phyloP scores from a whole-genome alignment of 768 basidiomycete species.

The Glaciozyma martinii region DNA sequence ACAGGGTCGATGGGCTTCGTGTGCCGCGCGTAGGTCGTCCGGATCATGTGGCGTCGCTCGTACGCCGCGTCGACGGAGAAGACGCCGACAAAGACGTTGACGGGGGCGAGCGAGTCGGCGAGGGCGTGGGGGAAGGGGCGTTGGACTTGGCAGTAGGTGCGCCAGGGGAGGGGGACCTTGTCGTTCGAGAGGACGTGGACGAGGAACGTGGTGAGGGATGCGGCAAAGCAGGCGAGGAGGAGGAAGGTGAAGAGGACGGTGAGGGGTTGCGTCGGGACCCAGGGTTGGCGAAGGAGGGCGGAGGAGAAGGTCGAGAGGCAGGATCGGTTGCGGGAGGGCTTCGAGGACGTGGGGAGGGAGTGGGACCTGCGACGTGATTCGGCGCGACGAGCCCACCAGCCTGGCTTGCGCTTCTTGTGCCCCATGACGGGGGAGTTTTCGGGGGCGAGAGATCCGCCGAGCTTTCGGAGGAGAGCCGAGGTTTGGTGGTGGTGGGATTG shows the following conservation, averaged over 20 bases:
- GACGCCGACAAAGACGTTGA: constrained; percentile 77
- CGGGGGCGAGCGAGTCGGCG: constrained; percentile 67
- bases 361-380: constrained; percentile 15
- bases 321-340: constrained; percentile 13
- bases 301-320: constrained; percentile 9
- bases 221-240: constrained; percentile 68
- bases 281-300: constrained; percentile 31
- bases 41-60: constrained; percentile 75
- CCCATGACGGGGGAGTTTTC: constrained; percentile 20
- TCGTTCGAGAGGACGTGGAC: constrained; percentile 92
- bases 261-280: constrained; percentile 34
- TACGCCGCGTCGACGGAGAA: constrained; percentile 78
- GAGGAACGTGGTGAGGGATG: constrained; percentile 72
- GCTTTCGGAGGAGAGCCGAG: constrained; percentile 24
- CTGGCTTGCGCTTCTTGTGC: constrained; percentile 14
- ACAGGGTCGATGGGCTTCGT: constrained; percentile 58
- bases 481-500: constrained; percentile 18
- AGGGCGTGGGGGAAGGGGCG: constrained; percentile 60
- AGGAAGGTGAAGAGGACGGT: constrained; percentile 54
- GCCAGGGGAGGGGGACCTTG: constrained; percentile 89
- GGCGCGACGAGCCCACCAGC: constrained; percentile 23
- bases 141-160: constrained; percentile 68
- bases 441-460: constrained; percentile 17
- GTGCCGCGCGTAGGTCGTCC: constrained; percentile 83
- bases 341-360: constrained; percentile 6